Evolutionary conservation across 2,329 filamentous ascomycete species (phyloP).

Genomic region (Calonectria naviculata): DNA sequence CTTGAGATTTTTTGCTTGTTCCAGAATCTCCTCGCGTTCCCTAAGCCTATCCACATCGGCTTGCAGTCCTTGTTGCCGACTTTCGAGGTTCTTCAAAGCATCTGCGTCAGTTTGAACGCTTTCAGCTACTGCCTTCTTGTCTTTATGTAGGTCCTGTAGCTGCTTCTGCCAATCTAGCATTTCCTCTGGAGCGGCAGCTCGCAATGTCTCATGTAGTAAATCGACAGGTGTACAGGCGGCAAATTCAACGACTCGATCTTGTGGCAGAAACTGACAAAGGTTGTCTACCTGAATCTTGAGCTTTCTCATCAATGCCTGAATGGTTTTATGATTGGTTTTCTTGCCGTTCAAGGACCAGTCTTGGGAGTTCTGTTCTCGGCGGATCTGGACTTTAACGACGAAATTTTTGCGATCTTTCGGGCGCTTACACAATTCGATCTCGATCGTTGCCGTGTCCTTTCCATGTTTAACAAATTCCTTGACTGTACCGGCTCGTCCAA

Average conservation of each 20-base stretch:
- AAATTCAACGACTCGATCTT: slow-evolving; percentile 96
- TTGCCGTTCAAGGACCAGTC: slow-evolving; percentile 82
- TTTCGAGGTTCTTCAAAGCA: slow-evolving; percentile 74
- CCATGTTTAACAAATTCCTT: slow-evolving; percentile 96
- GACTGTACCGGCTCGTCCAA: slow-evolving; percentile 86
- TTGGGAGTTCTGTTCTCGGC: slow-evolving; percentile 82
- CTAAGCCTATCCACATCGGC: slow-evolving; percentile 86
- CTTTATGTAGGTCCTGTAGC: slow-evolving; percentile 76
- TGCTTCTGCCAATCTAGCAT: slow-evolving; percentile 83
- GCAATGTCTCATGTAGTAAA: slow-evolving; percentile 85
- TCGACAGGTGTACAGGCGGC: slow-evolving; percentile 85
- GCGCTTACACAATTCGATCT: slow-evolving; percentile 86
- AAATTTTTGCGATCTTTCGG: slow-evolving; percentile 72
- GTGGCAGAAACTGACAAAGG: slow-evolving; percentile 94
- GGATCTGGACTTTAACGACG: slow-evolving; percentile 80
- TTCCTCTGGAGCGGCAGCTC: slow-evolving; percentile 84
- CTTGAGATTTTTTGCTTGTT: slow-evolving; percentile 73
- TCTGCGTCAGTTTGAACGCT: slow-evolving; percentile 70
- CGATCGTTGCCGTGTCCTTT: slow-evolving; percentile 79
- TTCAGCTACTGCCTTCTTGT: slow-evolving; percentile 72
- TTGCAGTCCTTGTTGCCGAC: slow-evolving; percentile 78
- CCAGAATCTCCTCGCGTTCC: slow-evolving; percentile 77
- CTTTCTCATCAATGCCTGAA: slow-evolving; percentile 74
- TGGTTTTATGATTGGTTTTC: slow-evolving; percentile 68
- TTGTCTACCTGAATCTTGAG: slow-evolving; percentile 98